Evolutionary conservation across 2,329 filamentous ascomycete species (phyloP).

Genomic region (Xylariales sp.): DNA sequence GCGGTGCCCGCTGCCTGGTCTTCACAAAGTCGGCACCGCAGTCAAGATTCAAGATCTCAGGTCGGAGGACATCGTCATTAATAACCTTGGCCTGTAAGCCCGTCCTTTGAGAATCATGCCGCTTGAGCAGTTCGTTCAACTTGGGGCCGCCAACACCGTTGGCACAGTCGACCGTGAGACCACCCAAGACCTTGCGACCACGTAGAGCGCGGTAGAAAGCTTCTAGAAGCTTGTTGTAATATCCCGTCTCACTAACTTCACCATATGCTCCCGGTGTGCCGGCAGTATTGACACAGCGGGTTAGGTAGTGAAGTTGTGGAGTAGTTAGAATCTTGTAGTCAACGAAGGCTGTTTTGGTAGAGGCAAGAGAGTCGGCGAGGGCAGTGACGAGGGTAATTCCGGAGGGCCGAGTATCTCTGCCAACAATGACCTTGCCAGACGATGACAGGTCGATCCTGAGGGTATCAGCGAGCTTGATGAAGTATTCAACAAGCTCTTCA

Average conservation of each 20-base stretch:
- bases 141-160: slow-evolving; percentile 97
- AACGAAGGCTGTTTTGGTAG: slow-evolving; percentile 77
- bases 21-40: slow-evolving; percentile 98
- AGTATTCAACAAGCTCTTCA: slow-evolving; percentile 78
- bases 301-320: slow-evolving; percentile 97
- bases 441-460: slow-evolving; percentile 79
- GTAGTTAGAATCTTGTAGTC: slow-evolving; percentile 95
- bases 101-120: slow-evolving; percentile 75
- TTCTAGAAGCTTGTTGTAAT: slow-evolving; percentile 90
- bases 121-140: slow-evolving; percentile 85
- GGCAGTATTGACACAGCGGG: slow-evolving; percentile 92
- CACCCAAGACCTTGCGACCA: slow-evolving; percentile 77
- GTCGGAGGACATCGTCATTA: slow-evolving; percentile 92
- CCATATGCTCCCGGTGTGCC: slow-evolving; percentile 90
- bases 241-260: slow-evolving; percentile 87
- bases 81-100: slow-evolving; percentile 84
- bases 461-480: slow-evolving; percentile 78
- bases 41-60: slow-evolving; percentile 90
- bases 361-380: slow-evolving; percentile 81
- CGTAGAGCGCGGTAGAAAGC: slow-evolving; percentile 88
- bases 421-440: slow-evolving; percentile 85
- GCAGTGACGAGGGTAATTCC: slow-evolving; percentile 85
- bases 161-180: slow-evolving; percentile 90
- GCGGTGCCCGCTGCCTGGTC: slow-evolving; percentile 91
- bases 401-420: slow-evolving; percentile 91